These are phyloP conservation scores for Leishmania major DNA, from an alignment of 208 protist species.

Conservation along the genomic window DNA sequence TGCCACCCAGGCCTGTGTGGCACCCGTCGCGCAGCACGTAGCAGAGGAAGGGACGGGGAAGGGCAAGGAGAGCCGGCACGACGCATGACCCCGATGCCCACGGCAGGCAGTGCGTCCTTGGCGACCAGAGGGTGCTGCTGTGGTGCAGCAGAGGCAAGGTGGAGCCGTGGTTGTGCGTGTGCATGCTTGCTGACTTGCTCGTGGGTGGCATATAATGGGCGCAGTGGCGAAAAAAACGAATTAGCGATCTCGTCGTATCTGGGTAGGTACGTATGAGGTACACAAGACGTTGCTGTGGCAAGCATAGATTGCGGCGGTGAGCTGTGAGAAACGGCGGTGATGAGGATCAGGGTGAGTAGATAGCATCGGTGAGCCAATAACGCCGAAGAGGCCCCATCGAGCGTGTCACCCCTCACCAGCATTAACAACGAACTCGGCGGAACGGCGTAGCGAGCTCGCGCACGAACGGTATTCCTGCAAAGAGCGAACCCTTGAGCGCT, in stretches of 20 bases:
- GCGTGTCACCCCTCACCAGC: neutral
- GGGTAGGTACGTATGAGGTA: neutral
- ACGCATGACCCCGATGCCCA: neutral
- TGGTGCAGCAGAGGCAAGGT: neutral
- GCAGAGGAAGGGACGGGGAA: neutral
- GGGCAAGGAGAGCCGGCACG: neutral
- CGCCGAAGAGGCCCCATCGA: neutral
- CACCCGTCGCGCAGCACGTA: neutral
- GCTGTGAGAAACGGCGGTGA: neutral
- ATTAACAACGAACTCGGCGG: neutral
- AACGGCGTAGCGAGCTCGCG: neutral
- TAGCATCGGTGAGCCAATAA: neutral
- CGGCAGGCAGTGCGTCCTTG: too few relatives aligned
- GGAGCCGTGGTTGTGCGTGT: neutral
- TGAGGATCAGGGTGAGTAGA: neutral
- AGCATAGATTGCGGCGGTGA: neutral
- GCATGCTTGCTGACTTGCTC: neutral
- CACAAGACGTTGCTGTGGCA: neutral
- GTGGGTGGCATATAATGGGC: neutral
- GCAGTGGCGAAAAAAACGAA: too few relatives aligned
- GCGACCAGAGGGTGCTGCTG: neutral
- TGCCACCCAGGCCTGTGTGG: neutral
- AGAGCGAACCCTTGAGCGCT: neutral
- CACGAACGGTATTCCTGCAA: neutral
- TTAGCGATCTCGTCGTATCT: neutral